Conservation (phyloP, 805 yeast genomes). For the Candida multigemmis region DNA sequence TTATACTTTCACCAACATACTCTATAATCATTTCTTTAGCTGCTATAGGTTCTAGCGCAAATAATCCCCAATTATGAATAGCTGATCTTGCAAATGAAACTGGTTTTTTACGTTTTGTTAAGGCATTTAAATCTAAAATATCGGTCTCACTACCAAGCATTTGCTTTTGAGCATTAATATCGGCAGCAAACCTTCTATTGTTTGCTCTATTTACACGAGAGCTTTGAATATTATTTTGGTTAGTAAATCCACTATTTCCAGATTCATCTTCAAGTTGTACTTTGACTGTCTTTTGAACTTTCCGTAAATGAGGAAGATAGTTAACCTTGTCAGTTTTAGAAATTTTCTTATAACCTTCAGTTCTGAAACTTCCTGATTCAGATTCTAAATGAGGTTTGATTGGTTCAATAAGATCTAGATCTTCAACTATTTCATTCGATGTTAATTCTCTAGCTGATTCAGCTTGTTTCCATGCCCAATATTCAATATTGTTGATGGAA, state of each 20-base stretch:
- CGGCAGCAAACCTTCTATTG: conserved; percentile 83
- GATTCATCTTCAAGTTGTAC: conserved; percentile 58
- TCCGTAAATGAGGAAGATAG: conserved; percentile 77
- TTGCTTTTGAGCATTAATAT: conserved; percentile 71
- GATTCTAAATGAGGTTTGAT: conserved; percentile 28
- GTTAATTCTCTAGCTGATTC: conserved; percentile 11
- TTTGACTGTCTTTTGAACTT: conserved; percentile 57
- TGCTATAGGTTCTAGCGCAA: conserved; percentile 92
- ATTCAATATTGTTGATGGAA: conserved; percentile 29
- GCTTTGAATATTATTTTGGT: conserved; percentile 36
- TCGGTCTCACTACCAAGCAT: conserved; percentile 77
- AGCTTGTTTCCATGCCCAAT: conserved; percentile 62
- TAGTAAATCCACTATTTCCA: conserved; percentile 3
- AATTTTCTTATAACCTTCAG: conserved; percentile 67
- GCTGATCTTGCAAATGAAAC: conserved; percentile 96
- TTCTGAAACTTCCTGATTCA: conserved; percentile 52
- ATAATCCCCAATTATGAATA: conserved; percentile 96
- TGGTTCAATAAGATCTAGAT: conserved; percentile 17
- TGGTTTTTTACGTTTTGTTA: conserved; percentile 84
- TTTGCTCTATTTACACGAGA: conserved; percentile 83
- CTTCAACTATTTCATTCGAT: conserved; percentile 11
- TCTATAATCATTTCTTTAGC: conserved; percentile 97
- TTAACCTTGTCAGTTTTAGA: conserved; percentile 64
- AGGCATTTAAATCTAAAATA: conserved; percentile 71
- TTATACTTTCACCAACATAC: conserved; percentile 89